These are phyloP conservation scores for Ploettnerulaceae sp. DNA, from an alignment of 2,329 filamentous ascomycete genomes.

Conservation along the genomic window DNA sequence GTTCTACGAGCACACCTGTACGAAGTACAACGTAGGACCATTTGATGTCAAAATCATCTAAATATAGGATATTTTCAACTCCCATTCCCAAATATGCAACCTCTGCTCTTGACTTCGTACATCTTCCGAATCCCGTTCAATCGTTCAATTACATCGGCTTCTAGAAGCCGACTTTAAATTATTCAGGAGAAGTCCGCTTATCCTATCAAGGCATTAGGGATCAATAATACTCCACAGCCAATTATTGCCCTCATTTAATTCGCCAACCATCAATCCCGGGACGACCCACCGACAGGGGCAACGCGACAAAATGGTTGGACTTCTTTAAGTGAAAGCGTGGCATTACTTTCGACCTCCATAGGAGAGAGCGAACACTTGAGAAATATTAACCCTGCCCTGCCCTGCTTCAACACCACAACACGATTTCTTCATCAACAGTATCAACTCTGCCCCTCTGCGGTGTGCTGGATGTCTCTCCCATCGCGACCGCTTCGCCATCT, in stretches of 20 bases:
- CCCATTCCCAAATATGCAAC: not conserved
- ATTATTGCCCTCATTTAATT: constrained; percentile 9
- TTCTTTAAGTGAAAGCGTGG: constrained; percentile 7
- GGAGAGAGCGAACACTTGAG: not conserved
- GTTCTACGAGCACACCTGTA: constrained; percentile 5
- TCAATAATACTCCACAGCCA: constrained; percentile 4
- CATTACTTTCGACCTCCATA: too few species aligned
- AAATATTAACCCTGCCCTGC: constrained; percentile 1
- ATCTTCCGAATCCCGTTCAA: not conserved
- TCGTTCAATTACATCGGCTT: not conserved
- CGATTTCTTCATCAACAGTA: not conserved
- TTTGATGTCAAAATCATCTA: not conserved
- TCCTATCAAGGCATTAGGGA: too few species aligned
- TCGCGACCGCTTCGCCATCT: constrained; percentile 7
- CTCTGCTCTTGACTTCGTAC: not conserved
- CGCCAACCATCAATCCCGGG: too few species aligned
- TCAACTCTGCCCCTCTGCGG: constrained; percentile 5
- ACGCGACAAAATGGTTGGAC: constrained; percentile 17
- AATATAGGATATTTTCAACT: not conserved
- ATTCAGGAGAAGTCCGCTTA: constrained; percentile 4
- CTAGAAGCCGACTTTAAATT: too few species aligned
- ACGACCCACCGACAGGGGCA: not conserved
- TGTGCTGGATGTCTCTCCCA: too few species aligned
- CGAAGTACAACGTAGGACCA: not conserved
- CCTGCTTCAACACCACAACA: constrained; percentile 3